Conservation (phyloP, 2,329 filamentous ascomycete species). For the Ceratocystis variospora region DNA sequence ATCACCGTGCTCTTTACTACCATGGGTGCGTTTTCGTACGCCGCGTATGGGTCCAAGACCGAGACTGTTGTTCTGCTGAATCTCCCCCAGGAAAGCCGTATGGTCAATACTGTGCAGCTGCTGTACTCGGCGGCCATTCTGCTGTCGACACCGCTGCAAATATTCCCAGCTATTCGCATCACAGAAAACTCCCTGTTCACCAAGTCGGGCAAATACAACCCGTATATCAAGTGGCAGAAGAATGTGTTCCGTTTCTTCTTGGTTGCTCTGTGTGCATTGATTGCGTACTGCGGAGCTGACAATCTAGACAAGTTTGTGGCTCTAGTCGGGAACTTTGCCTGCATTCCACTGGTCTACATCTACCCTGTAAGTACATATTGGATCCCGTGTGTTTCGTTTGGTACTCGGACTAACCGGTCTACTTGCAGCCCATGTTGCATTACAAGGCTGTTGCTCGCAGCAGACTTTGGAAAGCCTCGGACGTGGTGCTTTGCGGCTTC, state of each 20-base stretch:
- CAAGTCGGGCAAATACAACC: slow-evolving; percentile 91
- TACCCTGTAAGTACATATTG: slow-evolving; percentile 62
- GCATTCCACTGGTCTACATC: slow-evolving; percentile 91
- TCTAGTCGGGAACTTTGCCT: slow-evolving; percentile 92
- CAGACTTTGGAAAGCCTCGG: slow-evolving; percentile 51
- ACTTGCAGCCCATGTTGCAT: slow-evolving; percentile 70
- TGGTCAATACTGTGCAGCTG: slow-evolving; percentile 93
- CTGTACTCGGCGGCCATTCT: slow-evolving; percentile 97
- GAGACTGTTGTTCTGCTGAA: slow-evolving; percentile 96
- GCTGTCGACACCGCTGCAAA: slow-evolving; percentile 84
- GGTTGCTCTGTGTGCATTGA: slow-evolving; percentile 68
- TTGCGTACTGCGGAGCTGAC: slow-evolving; percentile 85
- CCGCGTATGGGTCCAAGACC: slow-evolving; percentile 85
- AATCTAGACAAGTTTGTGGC: slow-evolving; percentile 96
- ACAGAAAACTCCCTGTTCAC: slow-evolving; percentile 90
- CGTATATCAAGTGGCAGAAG: slow-evolving; percentile 99
- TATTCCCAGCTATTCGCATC: slow-evolving; percentile 95
- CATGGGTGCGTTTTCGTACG: slow-evolving; percentile 88
- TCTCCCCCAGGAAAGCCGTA: slow-evolving; percentile 83
- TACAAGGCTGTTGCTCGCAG: slow-evolving; percentile 64
- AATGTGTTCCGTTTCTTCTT: slow-evolving; percentile 91
- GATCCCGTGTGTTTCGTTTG: slow-evolving; percentile 15
- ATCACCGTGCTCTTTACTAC: slow-evolving; percentile 83
- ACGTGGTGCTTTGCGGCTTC: slow-evolving; percentile 66
- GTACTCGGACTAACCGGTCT: slow-evolving; percentile 23